Percentiles rank a stretch among this genome's conserved stretches.
These are phyloP conservation scores for Przewalskia tangutica DNA, from an alignment of 257 asterid genomes.

Conservation along the genomic window DNA sequence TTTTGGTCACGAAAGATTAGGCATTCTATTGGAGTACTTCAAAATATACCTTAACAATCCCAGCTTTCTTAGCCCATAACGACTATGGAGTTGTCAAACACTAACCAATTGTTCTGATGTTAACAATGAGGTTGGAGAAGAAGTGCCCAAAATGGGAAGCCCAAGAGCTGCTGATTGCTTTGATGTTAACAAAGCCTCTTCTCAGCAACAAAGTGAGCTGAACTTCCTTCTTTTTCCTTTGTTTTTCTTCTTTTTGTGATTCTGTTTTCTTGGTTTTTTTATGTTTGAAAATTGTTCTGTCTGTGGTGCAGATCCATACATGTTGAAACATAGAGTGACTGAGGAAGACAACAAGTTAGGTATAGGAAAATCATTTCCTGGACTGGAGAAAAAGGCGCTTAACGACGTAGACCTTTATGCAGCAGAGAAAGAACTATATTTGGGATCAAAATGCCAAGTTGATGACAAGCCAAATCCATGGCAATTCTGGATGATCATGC, in stretches of 20 bases:
- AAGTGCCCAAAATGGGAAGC: slow-evolving; percentile 75
- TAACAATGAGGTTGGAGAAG: slow-evolving; percentile 85
- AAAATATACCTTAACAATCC: not conserved
- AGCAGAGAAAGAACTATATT: slow-evolving; percentile 49
- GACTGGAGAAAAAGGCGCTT: slow-evolving; percentile 27
- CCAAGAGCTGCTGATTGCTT: slow-evolving; percentile 84
- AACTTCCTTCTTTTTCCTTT: not conserved
- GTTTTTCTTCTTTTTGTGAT: not conserved
- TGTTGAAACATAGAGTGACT: slow-evolving; percentile 38
- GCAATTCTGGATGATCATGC: slow-evolving; percentile 95
- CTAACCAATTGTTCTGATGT: no score
- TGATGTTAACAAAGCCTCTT: slow-evolving; percentile 44
- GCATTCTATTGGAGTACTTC: no score
- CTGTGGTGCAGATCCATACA: slow-evolving; percentile 32
- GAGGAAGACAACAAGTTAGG: slow-evolving; percentile 62
- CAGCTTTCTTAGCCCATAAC: not conserved
- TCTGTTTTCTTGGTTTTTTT: not conserved
- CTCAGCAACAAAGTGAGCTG: slow-evolving; percentile 27
- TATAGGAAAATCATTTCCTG: slow-evolving; percentile 40
- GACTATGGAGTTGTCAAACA: not conserved
- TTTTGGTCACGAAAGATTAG: no score
- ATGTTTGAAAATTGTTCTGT: slow-evolving; percentile 24
- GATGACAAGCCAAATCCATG: slow-evolving; percentile 58
- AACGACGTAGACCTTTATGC: slow-evolving; percentile 46
- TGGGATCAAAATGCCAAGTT: slow-evolving; percentile 66